Base-by-base conservation (phyloP, 495 filamentous ascomycete genomes). In the Lophiotrema nucula region DNA sequence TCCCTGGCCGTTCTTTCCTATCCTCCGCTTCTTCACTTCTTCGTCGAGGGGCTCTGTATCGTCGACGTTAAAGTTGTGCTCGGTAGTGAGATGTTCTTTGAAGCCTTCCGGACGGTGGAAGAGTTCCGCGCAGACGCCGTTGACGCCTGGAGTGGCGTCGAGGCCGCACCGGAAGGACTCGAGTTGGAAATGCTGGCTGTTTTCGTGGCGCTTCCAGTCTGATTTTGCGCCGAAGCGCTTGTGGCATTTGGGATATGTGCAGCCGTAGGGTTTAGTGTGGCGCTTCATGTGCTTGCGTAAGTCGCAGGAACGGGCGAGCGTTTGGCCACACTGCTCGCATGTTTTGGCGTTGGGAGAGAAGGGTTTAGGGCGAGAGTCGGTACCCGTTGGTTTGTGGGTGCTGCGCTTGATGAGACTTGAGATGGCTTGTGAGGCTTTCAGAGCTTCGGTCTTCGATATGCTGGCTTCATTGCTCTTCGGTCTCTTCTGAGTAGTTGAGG, bases 151-250 rank as follows among this genome's bases (percentile, higher is more conserved):
- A 18, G 73, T 55, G 2, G 59, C 26, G 12, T 25, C 13, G 3
- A 51, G 24, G 16, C 44, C 76, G 70, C 92, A 97, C n/a, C 84
- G 82, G 85, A 89, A 97, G 51, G 81, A 78, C 58, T 90, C 85
- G 2, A 82, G 65, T 61, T 87, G 82, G 59, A 83, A 86, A 67
- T 97, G 92, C 68, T 95, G 90, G 23, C 83, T 87, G 60, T 85
- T 90, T 63, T 97, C 92, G 68, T 97, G 92, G 6, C 93, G 85
- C 71, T 96, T 97, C 93, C 92, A 97, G 73, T 97, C 92, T 41
- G 89, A 89, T 68, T 96, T 96, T 74, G 88, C 91, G 31, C 93
- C 92, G 62, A 97, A 96, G 2, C 72, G 79, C 60, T 90, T 93
- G 44, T 76, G 73, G 67, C 93, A 97, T 18, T 74, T 74, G 10